A percentile compares a stretch with the other conserved stretches of the same genome.
Evolutionary conservation across 2,329 filamentous ascomycete genomes (phyloP).

Genomic region (Pyricularia sp.): DNA sequence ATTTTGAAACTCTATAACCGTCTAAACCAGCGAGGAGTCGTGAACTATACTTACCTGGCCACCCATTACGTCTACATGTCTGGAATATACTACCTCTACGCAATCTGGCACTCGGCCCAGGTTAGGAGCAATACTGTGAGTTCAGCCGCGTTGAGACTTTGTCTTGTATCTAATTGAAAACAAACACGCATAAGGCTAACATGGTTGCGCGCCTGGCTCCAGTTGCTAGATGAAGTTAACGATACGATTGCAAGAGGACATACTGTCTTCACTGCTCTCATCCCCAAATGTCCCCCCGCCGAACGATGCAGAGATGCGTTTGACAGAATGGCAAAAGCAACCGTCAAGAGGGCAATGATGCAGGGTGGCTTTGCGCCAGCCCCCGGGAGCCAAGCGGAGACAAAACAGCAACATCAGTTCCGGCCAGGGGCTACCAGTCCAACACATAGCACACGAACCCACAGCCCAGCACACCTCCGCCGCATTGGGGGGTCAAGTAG

Average conservation of each 20-base stretch:
- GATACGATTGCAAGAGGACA: conserved; percentile 91
- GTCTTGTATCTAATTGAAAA: neutral
- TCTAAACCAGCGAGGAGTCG: conserved; percentile 75
- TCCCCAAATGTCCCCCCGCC: conserved; percentile 89
- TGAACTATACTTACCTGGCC: conserved; percentile 93
- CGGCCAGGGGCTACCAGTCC: conserved; percentile 6
- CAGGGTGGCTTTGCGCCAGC: conserved; percentile 67
- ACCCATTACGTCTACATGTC: conserved; percentile 98
- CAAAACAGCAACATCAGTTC: neutral
- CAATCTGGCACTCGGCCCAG: conserved; percentile 90
- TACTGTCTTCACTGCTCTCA: conserved; percentile 83
- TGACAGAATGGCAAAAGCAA: conserved; percentile 89
- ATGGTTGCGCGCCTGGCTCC: neutral
- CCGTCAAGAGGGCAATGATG: conserved; percentile 87
- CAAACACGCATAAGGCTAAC: conserved; percentile 15
- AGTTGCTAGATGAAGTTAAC: conserved; percentile 93
- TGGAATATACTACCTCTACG: conserved; percentile 90
- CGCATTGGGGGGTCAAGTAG: neutral
- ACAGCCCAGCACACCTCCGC: neutral
- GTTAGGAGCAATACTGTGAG: conserved; percentile 79
- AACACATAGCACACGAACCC: conserved; percentile 5
- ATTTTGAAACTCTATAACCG: conserved; percentile 86
- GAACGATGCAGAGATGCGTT: conserved; percentile 94
- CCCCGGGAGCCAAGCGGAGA: neutral
- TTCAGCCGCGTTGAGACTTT: conserved; percentile 9